Evolutionary conservation across 1,284 basidiomycete species (phyloP), one percentile per base, ranked within the genome.

Genomic region (Rhodotorula glutinis): DNA sequence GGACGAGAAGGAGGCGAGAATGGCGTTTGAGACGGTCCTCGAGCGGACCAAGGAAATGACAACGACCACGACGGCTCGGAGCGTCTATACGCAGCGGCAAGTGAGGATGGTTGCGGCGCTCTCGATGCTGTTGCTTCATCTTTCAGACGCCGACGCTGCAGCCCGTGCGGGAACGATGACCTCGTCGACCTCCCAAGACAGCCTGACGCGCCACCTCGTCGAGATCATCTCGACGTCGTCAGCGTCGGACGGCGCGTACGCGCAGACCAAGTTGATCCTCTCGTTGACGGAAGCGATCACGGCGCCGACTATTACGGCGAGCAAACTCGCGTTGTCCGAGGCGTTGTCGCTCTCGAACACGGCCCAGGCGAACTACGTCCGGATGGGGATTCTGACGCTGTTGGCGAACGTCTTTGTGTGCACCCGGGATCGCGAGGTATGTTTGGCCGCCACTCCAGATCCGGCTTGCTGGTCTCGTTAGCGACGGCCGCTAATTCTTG

Each of bases 391-490:
- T 1, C 19, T 65, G 9, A 59, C 64, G 19, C 27, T 65, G 11
- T 27, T 65, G 30, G 58, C 51, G 16, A 65, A 65, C 33, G 49
- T 65, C 41, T 65, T 65, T 46, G 38, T 61, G 19, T 56, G 52
- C 33, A 65, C 64, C 16, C 21, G 64, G 33, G 57, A 65, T n/a
- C 43, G 54, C 4, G 64, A 65, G 54, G 64, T 65, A 41, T 21
- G 63, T 43, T 21, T 30, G 30, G 19, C 19, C 21, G 1, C 8
- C 33, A n/a, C 10, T 19, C 29, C 19, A 2, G 13, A 19, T 53
- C 51, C 16, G 23, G 13, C 27, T 25, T 44, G 29, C 27, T 27
- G 16, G 40, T 29, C 41, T 23, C 14, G 14, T 44, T 16, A 44
- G 17, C 13, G 8, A 27, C 30, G 16, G 14, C 43, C 9, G 25